Percentiles rank a stretch among this genome's conserved stretches.
phyloP scores from a whole-genome alignment of 2,329 filamentous ascomycete genomes.

The Aureobasidium musti region DNA sequence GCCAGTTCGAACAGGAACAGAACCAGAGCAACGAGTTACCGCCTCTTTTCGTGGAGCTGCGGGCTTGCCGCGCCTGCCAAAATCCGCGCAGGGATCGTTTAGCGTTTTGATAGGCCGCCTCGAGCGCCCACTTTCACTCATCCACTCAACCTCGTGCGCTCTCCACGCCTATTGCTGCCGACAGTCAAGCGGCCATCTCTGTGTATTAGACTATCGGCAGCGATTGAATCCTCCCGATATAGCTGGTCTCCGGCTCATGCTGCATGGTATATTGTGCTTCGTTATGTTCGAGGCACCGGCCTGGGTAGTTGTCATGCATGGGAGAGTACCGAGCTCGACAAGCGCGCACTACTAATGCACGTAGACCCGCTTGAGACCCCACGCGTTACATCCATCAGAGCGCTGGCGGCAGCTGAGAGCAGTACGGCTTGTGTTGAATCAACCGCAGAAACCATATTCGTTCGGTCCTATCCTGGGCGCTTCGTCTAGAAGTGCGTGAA shows the following conservation, averaged over 20 bases:
- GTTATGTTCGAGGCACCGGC: slow-evolving; percentile 22
- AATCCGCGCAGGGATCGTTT: slow-evolving; percentile 23
- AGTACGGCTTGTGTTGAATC: not conserved
- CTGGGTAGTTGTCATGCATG: slow-evolving; percentile 10
- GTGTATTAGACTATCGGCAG: not conserved
- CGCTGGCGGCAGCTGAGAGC: not conserved
- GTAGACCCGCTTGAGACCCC: slow-evolving; percentile 16
- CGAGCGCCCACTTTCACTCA: slow-evolving; percentile 11
- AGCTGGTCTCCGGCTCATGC: not conserved
- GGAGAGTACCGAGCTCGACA: slow-evolving; percentile 13
- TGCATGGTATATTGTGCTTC: not conserved
- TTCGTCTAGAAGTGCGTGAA: not conserved
- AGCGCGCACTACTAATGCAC: slow-evolving; percentile 27
- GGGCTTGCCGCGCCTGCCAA: slow-evolving; percentile 21
- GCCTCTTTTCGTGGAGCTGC: slow-evolving; percentile 26
- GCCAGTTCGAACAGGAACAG: slow-evolving; percentile 4
- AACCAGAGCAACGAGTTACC: slow-evolving; percentile 10
- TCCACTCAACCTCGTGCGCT: slow-evolving; percentile 16
- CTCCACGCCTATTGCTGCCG: slow-evolving; percentile 3
- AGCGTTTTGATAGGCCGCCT: slow-evolving; percentile 25
- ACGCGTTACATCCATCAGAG: slow-evolving; percentile 11
- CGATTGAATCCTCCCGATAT: slow-evolving; percentile 4
- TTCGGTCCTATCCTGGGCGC: not conserved
- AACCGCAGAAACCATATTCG: not conserved
- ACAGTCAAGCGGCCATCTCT: not conserved